These are phyloP conservation scores for Parmales sp. DNA, from an alignment of 108 stramenopile genomes.

Conservation along the genomic window DNA sequence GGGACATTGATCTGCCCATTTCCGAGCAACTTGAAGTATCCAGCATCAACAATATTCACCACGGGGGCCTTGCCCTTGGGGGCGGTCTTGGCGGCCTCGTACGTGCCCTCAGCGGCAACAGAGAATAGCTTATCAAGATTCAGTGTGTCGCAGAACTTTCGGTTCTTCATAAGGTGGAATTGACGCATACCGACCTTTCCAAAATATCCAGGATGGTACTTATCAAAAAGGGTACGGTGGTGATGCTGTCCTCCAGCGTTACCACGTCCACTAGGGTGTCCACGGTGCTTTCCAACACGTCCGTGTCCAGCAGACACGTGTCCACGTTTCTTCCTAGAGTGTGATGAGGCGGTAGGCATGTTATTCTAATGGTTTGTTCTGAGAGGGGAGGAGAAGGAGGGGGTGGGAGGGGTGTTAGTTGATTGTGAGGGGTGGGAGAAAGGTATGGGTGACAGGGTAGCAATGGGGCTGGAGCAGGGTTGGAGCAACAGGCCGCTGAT, in stretches of 20 bases:
- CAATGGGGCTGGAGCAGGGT: no score
- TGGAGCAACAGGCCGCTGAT: no score
- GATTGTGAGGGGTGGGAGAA: not conserved
- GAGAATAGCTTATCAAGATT: constrained; percentile 98
- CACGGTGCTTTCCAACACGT: constrained; percentile 98
- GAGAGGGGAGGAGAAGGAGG: not conserved
- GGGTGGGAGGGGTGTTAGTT: not conserved
- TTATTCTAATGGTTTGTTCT: constrained; percentile 15
- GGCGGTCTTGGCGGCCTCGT: constrained; percentile 82
- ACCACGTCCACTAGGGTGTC: constrained; percentile 99
- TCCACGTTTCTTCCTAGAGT: constrained; percentile 97
- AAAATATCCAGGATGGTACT: constrained; percentile 99
- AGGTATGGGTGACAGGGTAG: not conserved
- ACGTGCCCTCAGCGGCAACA: constrained; percentile 85
- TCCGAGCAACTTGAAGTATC: constrained; percentile 98
- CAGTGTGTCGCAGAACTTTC: constrained; percentile 79
- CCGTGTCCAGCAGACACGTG: constrained; percentile 98
- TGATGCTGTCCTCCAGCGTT: constrained; percentile 99
- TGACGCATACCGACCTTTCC: constrained; percentile 99
- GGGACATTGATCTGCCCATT: constrained; percentile 93
- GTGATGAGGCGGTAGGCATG: constrained; percentile 87
- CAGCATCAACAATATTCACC: constrained; percentile 85
- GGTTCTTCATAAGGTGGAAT: constrained; percentile 88
- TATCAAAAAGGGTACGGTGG: constrained; percentile 96
- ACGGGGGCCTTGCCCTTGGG: constrained; percentile 91